Percentiles rank a stretch among this genome's conserved stretches.
phyloP scores from a whole-genome alignment of 257 asterid species.

The Voacanga thouarsii region DNA sequence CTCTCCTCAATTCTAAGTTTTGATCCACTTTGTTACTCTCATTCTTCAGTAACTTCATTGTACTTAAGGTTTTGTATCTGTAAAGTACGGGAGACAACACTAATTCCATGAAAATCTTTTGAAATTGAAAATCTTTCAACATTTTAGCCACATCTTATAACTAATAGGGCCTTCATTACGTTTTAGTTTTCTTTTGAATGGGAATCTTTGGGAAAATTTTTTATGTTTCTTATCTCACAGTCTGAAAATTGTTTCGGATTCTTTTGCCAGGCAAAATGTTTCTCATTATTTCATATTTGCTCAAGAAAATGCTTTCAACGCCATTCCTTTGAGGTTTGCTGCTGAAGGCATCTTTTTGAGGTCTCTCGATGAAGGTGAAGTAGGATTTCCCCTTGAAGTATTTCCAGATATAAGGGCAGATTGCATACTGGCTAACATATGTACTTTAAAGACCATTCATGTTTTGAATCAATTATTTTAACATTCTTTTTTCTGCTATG shows the following conservation, averaged over 20 bases:
- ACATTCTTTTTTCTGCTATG: not conserved
- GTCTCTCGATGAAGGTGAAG: not conserved
- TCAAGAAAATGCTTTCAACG: not conserved
- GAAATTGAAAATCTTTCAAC: not conserved
- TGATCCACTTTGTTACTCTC: not conserved
- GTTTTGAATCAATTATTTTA: not conserved
- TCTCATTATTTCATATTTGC: not conserved
- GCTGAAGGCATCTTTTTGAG: not conserved
- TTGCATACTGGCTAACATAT: not conserved
- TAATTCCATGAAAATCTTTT: not conserved
- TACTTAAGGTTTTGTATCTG: not conserved
- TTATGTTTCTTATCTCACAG: not conserved
- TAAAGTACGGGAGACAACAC: not conserved
- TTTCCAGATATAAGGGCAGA: not conserved
- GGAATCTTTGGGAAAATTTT: not conserved
- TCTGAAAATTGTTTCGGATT: not conserved
- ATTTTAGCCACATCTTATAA: not conserved
- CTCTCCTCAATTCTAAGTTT: not conserved
- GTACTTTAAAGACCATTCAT: not conserved
- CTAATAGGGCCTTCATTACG: not conserved
- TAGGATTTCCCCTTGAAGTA: not conserved
- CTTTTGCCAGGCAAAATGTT: constrained; percentile 9
- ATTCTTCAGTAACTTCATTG: not conserved
- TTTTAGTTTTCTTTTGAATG: not conserved
- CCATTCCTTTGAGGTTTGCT: not conserved